These are phyloP conservation scores for Schrenkiella parvula DNA, from an alignment of 345 rosid species.

Conservation along the genomic window DNA sequence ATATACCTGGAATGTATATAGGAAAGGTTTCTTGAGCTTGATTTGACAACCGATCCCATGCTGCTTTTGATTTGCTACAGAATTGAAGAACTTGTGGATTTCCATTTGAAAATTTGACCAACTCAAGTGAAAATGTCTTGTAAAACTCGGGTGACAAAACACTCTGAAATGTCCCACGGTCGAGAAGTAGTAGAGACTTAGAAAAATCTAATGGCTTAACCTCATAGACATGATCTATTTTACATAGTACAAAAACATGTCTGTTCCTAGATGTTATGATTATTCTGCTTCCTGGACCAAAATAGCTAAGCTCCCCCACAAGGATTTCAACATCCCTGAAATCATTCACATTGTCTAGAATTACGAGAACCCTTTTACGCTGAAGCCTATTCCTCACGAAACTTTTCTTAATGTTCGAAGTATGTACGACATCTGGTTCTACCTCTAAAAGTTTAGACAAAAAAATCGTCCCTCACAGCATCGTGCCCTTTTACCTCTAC, in stretches of 20 bases:
- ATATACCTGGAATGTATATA: constrained; percentile 13
- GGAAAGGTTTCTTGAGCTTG: neutral
- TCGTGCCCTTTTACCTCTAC: neutral
- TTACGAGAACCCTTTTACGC: constrained; percentile 12
- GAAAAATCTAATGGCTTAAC: constrained; percentile 25
- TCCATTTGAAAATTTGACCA: constrained; percentile 26
- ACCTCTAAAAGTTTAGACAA: constrained; percentile 2
- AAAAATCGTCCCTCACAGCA: constrained; percentile 16
- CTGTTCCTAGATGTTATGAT: constrained; percentile 29
- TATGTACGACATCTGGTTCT: neutral
- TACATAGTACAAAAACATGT: constrained; percentile 9
- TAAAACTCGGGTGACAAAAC: neutral
- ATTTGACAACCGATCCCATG: neutral
- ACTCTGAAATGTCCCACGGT: neutral
- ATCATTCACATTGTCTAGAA: constrained; percentile 32
- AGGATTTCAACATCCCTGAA: constrained; percentile 17
- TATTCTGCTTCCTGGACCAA: constrained; percentile 32
- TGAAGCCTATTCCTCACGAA: constrained; percentile 20
- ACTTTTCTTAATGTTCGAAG: neutral
- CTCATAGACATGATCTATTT: constrained; percentile 20
- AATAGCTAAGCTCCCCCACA: neutral
- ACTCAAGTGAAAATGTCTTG: neutral
- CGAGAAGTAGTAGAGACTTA: neutral
- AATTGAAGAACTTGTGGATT: constrained; percentile 24
- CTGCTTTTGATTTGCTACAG: neutral